Evolutionary conservation across 257 asterid species (phyloP).

Genomic region (Ajuga chamaepitys): DNA sequence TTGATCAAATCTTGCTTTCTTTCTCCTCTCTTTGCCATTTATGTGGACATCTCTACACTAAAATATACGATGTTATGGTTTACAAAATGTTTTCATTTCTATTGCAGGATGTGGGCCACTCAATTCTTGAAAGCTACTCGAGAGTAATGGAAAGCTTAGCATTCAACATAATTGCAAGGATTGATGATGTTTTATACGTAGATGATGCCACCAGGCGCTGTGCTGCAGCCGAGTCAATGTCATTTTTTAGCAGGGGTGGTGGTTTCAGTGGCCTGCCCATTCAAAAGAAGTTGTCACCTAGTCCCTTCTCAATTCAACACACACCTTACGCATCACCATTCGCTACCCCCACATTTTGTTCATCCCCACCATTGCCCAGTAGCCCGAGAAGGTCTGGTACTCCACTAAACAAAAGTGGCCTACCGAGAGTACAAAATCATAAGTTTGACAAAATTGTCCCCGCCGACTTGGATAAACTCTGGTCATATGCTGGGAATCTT

Average conservation of each 20-base stretch:
- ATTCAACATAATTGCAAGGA: conserved; percentile 88
- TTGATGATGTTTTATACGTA: conserved; percentile 76
- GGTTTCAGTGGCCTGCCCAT: conserved; percentile 80
- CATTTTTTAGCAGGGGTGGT: conserved; percentile 68
- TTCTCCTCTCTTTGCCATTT: not conserved
- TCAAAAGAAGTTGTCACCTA: conserved; percentile 90
- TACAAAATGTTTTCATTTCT: conserved; percentile 5
- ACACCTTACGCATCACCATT: conserved; percentile 89
- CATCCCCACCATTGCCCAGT: conserved; percentile 59
- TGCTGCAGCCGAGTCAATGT: conserved; percentile 60
- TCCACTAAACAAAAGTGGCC: conserved; percentile 38
- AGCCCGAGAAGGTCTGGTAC: conserved; percentile 63
- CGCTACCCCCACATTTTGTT: conserved; percentile 84
- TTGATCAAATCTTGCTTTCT: not conserved
- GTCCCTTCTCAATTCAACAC: conserved; percentile 91
- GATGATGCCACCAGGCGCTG: conserved; percentile 72
- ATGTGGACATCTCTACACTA: not conserved
- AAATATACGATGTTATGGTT: not conserved
- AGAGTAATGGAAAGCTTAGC: conserved; percentile 99
- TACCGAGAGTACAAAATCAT: conserved; percentile 17
- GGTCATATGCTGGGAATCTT: conserved; percentile 81
- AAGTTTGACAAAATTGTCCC: conserved; percentile 51
- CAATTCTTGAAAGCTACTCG: conserved; percentile 96
- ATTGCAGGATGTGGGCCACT: conserved; percentile 89
- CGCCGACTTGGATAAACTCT: conserved; percentile 61